Evolutionary conservation across 345 rosid species (phyloP).

Genomic region (Brassica carinata): DNA sequence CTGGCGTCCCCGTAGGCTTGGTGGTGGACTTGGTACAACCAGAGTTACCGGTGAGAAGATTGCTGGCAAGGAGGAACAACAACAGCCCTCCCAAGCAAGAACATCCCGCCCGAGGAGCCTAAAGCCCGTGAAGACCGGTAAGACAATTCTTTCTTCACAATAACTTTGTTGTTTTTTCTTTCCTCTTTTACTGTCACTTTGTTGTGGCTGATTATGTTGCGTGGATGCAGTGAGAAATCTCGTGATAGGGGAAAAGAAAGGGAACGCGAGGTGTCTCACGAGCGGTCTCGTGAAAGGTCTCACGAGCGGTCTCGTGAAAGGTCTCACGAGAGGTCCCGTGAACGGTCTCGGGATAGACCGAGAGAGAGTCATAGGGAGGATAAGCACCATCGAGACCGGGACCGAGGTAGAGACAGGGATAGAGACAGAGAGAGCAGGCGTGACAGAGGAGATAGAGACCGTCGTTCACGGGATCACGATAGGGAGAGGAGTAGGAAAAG

Average conservation of each 20-base stretch:
- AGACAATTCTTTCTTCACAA: constrained; percentile 3
- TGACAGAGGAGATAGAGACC: constrained; percentile 50
- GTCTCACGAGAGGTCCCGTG: constrained; percentile 54
- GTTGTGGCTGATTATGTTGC: constrained; percentile 11
- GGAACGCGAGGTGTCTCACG: constrained; percentile 44
- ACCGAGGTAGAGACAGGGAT: constrained; percentile 67
- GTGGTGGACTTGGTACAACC: constrained; percentile 98
- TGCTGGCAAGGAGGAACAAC: constrained; percentile 63
- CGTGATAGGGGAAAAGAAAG: constrained; percentile 68
- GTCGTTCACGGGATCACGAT: constrained; percentile 53
- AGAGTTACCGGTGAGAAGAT: constrained; percentile 87
- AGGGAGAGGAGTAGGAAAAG: constrained; percentile 45
- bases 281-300: constrained; percentile 50
- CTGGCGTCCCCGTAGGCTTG: constrained; percentile 98
- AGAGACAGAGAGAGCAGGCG: constrained; percentile 54
- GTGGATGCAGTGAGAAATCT: constrained; percentile 55
- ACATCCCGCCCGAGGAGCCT: constrained; percentile 79
- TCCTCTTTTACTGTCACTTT: neutral
- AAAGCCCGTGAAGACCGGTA: constrained; percentile 82
- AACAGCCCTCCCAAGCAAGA: constrained; percentile 46
- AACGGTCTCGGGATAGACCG: constrained; percentile 72
- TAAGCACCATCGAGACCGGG: constrained; percentile 80
- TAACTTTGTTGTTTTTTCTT: neutral
- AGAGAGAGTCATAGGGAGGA: constrained; percentile 90
- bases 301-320: constrained; percentile 45